These are phyloP conservation scores for Pezicula neosporulosa DNA, from an alignment of 2,329 filamentous ascomycete genomes.

Conservation along the genomic window DNA sequence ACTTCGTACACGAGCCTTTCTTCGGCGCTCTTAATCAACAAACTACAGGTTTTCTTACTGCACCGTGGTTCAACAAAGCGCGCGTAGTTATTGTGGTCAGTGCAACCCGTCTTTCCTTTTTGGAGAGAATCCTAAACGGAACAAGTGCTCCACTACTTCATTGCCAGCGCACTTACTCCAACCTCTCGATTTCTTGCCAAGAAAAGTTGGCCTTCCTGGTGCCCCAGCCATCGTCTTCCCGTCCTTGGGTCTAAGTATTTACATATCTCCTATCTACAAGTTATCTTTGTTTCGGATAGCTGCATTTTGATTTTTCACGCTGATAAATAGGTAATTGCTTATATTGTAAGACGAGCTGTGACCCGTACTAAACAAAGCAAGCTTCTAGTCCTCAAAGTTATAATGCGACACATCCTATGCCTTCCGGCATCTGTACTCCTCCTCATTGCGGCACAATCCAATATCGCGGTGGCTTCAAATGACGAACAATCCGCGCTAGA, in stretches of 20 bases:
- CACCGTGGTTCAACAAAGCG: too few relatives aligned
- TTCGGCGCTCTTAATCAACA: neutral
- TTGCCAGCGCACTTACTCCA: neutral
- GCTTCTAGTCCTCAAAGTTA: neutral
- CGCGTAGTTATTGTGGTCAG: too few relatives aligned
- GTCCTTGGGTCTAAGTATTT: neutral
- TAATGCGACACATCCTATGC: slow-evolving; percentile 38
- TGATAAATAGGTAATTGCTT: neutral
- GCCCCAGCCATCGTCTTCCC: neutral
- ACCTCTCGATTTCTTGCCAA: neutral
- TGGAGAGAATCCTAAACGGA: too few relatives aligned
- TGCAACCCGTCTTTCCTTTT: too few relatives aligned
- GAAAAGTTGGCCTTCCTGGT: neutral
- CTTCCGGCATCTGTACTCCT: slow-evolving; percentile 43
- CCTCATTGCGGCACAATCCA: slow-evolving; percentile 37
- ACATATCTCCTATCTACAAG: neutral
- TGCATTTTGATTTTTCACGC: neutral
- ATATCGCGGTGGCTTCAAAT: slow-evolving; percentile 27
- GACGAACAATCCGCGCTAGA: slow-evolving; percentile 17
- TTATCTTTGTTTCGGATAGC: neutral
- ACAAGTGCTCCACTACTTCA: neutral
- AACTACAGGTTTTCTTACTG: neutral
- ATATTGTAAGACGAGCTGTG: too few relatives aligned
- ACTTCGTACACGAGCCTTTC: too few relatives aligned
- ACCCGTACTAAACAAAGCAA: too few relatives aligned